Evolutionary conservation across 2,329 filamentous ascomycete genomes (phyloP).

Genomic region (Tolypocladium pustulatum): DNA sequence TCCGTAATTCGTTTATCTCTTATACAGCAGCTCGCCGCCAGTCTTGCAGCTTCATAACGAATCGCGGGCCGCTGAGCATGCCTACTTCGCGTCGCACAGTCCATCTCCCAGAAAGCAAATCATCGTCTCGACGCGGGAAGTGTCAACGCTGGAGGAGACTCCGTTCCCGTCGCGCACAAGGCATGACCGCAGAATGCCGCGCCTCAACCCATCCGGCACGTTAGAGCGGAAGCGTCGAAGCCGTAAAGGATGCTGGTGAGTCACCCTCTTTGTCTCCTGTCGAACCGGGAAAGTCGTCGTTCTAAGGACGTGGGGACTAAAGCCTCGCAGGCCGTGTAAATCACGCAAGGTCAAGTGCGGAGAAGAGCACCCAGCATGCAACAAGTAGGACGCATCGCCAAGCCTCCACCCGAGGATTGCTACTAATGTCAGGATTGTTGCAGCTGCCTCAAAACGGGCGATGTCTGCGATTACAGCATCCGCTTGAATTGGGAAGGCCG

Average conservation of each 20-base stretch:
- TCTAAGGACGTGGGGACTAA: not conserved
- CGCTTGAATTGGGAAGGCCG: constrained; percentile 73
- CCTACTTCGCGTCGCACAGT: not conserved
- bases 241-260: constrained; percentile 35
- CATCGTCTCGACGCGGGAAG: not conserved
- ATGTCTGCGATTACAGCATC: constrained; percentile 72
- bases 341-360: constrained; percentile 64
- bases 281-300: not conserved
- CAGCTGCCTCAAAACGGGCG: constrained; percentile 58
- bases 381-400: constrained; percentile 36
- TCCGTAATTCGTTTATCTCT: not conserved
- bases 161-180: not conserved
- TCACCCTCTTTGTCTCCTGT: not conserved
- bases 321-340: constrained; percentile 58
- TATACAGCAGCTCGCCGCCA: not conserved
- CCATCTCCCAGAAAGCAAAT: not conserved
- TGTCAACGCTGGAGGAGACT: not conserved
- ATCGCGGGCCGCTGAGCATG: not conserved
- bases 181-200: constrained; percentile 23
- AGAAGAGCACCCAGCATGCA: constrained; percentile 63
- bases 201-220: constrained; percentile 30
- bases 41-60: not conserved
- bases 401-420: not conserved
- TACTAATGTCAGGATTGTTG: not conserved
- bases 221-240: constrained; percentile 33